Evolutionary conservation across 345 rosid genomes (phyloP).

Genomic region (Hevea brasiliensis): DNA sequence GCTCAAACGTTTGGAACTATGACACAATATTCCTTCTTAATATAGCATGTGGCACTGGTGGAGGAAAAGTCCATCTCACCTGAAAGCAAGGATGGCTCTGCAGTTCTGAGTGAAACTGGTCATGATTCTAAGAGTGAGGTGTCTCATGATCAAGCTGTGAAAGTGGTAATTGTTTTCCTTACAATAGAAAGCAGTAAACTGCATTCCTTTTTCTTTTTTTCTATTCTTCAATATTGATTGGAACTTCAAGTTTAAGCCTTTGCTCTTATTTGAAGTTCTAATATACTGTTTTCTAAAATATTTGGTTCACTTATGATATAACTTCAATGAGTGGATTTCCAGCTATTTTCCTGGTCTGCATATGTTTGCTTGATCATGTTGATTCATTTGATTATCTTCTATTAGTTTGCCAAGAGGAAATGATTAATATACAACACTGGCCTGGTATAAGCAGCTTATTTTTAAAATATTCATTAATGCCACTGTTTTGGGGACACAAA

Average conservation of each 20-base stretch:
- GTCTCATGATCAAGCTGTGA: conserved; percentile 37
- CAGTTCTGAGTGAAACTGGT: conserved; percentile 39
- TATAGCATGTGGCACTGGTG: conserved; percentile 42
- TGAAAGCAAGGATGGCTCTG: conserved; percentile 35
- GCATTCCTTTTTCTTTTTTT: background rate
- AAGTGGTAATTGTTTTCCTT: conserved; percentile 33
- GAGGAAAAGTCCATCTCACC: conserved; percentile 38
- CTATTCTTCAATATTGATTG: background rate
- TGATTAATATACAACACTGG: too few relatives aligned
- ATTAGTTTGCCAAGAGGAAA: too few relatives aligned
- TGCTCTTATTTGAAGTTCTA: background rate
- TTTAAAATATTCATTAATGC: background rate
- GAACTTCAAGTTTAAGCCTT: background rate
- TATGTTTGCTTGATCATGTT: too few relatives aligned
- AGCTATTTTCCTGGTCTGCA: background rate
- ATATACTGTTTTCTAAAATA: background rate
- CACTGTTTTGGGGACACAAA: background rate
- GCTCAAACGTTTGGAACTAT: conserved; percentile 8
- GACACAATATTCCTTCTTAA: conserved; percentile 15
- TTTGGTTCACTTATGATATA: background rate
- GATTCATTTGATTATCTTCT: too few relatives aligned
- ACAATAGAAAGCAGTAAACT: background rate
- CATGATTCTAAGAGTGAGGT: conserved; percentile 37
- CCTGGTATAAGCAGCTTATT: background rate
- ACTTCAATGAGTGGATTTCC: background rate